Evolutionary conservation across 1,139 yeast species (phyloP), one percentile per base, ranked within the genome.

Genomic region (Yamadazyma taylorii): DNA sequence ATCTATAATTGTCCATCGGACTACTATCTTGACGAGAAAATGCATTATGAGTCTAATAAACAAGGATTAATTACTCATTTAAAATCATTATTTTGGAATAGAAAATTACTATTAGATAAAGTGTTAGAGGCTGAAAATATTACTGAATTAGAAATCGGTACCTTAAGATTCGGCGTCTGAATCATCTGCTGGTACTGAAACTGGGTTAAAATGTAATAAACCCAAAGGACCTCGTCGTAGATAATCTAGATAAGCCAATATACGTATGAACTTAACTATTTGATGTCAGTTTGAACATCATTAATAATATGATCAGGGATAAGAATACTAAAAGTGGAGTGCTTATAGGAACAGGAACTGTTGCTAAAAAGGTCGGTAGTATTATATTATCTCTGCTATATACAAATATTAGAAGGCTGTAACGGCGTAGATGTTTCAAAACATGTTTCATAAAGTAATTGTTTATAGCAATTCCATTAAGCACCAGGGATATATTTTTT

Each of bases 1-100:
- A 78, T 90, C 27, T 88, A 88, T 55, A 75, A 90, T 5, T 90
- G 97, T 59, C 97, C 98, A 3, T 79, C 94, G 0, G 89, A 92
- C 1, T 85, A 96, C 19, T 82, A 82, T 58, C 94, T 92, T 33
- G 85, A 84, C 58, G 95, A 89, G 39, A 76, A 97, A 50, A 92
- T 92, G 97, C 61, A 89, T 33, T 89, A 88, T 55, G 97, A 97
- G 2, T 77, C 96, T 3, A 83, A 82, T 45, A 84, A 89, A 52
- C 78, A 75, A 42, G 85, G 88, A 3, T 75, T 87, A 40, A 61
- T 82, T 25, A 70, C 67, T 34, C 72, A 74, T 40, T 69, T 87
- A 48, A 60, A 63, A 27, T 53, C 54, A 13, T 48, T 60, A 1
- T 53, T 69, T 27, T 48, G 52, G 3, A 60, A 67, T 17, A 33